These are phyloP conservation scores for Fagus crenata DNA, from an alignment of 306 rosid species.

Conservation along the genomic window DNA sequence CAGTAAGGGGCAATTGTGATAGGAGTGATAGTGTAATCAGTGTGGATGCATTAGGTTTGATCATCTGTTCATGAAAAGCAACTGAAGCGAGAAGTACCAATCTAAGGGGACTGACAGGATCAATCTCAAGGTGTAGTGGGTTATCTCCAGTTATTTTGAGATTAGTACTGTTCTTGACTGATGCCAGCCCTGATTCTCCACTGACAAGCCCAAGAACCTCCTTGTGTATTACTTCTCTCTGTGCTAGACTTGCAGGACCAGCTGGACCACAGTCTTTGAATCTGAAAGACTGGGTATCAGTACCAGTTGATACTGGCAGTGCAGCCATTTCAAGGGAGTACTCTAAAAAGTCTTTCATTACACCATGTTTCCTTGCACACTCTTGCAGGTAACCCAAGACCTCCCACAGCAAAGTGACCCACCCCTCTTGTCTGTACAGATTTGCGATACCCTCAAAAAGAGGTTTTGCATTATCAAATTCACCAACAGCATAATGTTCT, in stretches of 20 bases:
- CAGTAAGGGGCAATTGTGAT: slow-evolving; percentile 67
- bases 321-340: slow-evolving; percentile 98
- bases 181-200: slow-evolving; percentile 45
- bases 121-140: slow-evolving; percentile 83
- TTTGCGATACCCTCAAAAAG: slow-evolving; percentile 65
- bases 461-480: slow-evolving; percentile 62
- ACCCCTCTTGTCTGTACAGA: slow-evolving; percentile 92
- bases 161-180: slow-evolving; percentile 39
- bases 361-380: slow-evolving; percentile 64
- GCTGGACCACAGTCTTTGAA: slow-evolving; percentile 72
- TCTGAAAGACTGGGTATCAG: slow-evolving; percentile 48
- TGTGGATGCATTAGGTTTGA: slow-evolving; percentile 72
- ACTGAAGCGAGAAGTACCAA: slow-evolving; percentile 86
- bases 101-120: slow-evolving; percentile 90
- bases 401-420: slow-evolving; percentile 91
- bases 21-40: slow-evolving; percentile 69
- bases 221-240: slow-evolving; percentile 70
- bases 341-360: slow-evolving; percentile 74
- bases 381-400: slow-evolving; percentile 88
- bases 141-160: slow-evolving; percentile 50
- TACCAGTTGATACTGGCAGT: slow-evolving; percentile 64
- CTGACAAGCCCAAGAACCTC: slow-evolving; percentile 69
- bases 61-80: slow-evolving; percentile 85
- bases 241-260: slow-evolving; percentile 66
- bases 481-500: slow-evolving; percentile 76